Percentiles rank a stretch among this genome's conserved stretches.
phyloP scores from a whole-genome alignment of 169 alveolate species.

The Plasmodium cynomolgi region DNA sequence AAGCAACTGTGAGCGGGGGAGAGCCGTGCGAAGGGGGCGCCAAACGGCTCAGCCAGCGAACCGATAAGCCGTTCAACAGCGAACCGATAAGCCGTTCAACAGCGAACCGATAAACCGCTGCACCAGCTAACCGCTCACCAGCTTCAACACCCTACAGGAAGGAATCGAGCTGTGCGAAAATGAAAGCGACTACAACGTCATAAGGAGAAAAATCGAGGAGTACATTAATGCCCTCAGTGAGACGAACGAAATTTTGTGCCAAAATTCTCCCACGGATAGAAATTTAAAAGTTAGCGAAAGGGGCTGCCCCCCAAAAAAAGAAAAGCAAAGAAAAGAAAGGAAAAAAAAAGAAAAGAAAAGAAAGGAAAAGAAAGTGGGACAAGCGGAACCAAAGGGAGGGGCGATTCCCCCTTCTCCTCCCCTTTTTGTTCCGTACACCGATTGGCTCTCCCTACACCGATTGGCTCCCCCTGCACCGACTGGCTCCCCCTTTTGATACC shows the following conservation, averaged over 20 bases:
- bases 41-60: not conserved
- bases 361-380: not conserved
- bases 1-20: conserved; percentile 16
- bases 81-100: not conserved
- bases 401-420: not conserved
- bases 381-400: not conserved
- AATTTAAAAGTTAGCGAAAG: conserved; percentile 23
- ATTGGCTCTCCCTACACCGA: too few species aligned
- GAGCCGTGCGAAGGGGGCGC: not conserved
- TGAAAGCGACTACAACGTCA: conserved; percentile 17
- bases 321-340: too few species aligned
- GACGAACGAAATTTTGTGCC: conserved; percentile 65
- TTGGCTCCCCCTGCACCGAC: not conserved
- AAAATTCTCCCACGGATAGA: conserved; percentile 55
- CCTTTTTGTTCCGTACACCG: too few species aligned
- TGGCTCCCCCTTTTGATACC: not conserved
- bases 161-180: conserved; percentile 67
- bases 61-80: not conserved
- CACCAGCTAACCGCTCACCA: not conserved
- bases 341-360: not conserved
- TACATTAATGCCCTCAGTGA: conserved; percentile 52
- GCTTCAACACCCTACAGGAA: conserved; percentile 58
- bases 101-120: not conserved
- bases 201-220: conserved; percentile 28
- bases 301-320: too few species aligned